A percentile compares a stretch with the other conserved stretches of the same genome.
These are phyloP conservation scores for Hibiscus mutabilis DNA, from an alignment of 345 rosid species.

Conservation along the genomic window DNA sequence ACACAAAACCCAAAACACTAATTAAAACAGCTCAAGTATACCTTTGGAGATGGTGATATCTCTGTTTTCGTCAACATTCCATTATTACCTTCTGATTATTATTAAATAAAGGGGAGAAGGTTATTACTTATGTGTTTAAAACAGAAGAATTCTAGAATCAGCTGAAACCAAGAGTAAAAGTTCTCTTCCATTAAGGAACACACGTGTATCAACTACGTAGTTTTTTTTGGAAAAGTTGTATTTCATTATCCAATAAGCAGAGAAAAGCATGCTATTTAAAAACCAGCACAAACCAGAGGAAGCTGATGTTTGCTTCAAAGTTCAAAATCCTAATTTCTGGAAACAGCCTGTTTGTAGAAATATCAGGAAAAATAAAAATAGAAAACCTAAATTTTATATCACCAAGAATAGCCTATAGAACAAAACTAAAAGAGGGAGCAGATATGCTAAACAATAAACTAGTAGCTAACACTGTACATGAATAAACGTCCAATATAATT, in stretches of 20 bases:
- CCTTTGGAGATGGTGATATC: not conserved
- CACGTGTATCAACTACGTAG: not conserved
- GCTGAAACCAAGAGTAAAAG: not conserved
- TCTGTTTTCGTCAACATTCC: not conserved
- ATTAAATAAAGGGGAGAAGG: not conserved
- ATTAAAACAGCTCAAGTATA: not conserved
- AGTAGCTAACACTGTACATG: not conserved
- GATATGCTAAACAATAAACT: not conserved
- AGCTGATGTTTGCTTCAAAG: not conserved
- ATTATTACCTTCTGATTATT: not conserved
- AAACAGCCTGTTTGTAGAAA: not conserved
- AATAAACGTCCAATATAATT: not conserved
- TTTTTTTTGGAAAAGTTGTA: not conserved
- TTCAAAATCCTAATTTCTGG: not conserved
- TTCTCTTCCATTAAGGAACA: no score
- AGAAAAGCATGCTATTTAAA: not conserved
- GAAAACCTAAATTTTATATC: not conserved
- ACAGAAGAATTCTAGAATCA: not conserved
- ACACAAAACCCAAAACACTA: not conserved
- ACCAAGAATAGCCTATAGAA: not conserved
- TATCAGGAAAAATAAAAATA: not conserved
- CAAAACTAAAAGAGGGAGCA: not conserved
- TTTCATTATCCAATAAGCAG: not conserved
- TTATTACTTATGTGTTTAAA: not conserved
- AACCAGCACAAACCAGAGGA: not conserved